Base-by-base conservation (phyloP, 768 basidiomycete species). In the Collybia sordida region DNA sequence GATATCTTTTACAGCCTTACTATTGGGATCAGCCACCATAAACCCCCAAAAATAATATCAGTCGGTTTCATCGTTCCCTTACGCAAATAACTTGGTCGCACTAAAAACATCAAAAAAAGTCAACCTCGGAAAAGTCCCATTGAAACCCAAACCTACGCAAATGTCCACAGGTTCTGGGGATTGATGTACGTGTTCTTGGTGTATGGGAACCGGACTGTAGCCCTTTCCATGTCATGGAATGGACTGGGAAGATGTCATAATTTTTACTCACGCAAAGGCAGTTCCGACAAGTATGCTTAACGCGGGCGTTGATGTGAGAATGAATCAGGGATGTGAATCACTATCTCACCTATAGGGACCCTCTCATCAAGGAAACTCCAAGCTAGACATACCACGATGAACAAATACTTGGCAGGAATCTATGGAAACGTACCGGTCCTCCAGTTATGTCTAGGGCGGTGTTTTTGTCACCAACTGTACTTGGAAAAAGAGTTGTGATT, bases 141-240 rank as follows among this genome's bases (percentile, higher is more conserved):
- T 14, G 38, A 28, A 7, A 5, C 24, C 15, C 14, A 22, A 42
- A 45, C 74, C 47, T 66, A 81, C 81, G 79, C 78, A 46, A 80
- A 83, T 5, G 57, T 65, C 81, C 82, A 85, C 11, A 85, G 63
- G 50, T 75, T 79, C 47, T 82, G 78, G 0, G 82, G 83, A 58
- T 83, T 76, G 63, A 81, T 85, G 69, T 82, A 85, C 3, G 82
- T 85, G 21, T 81, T 79, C 40, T 63, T 65, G 1, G 83, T 84
- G 60, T 84, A 85, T 9, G 80, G 69, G 66, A 84, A 85, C 27
- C 80, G 79, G 58, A 78, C 81, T 82, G 59, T 28, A 27, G 14
- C 31, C 9, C 31, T 3, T 31, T 14, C 14, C 14, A 14, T 12
- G 31, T 31, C 31, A 31, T 14, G 5, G 5, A 12, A 11, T 11